These are phyloP conservation scores for Fraxinus americana DNA, from an alignment of 257 asterid genomes.

Conservation along the genomic window DNA sequence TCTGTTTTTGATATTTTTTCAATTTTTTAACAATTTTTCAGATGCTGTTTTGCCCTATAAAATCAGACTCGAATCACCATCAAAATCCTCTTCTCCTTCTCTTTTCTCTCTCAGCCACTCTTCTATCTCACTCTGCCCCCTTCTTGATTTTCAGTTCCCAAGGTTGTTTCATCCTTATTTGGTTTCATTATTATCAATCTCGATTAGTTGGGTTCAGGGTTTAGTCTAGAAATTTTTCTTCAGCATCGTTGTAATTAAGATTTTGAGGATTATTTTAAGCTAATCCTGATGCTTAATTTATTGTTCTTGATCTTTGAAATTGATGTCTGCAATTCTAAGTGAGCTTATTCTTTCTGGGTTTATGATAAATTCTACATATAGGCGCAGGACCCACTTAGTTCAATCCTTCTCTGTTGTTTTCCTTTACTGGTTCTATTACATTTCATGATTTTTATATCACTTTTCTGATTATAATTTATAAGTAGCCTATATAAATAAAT, in stretches of 20 bases:
- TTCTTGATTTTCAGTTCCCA: not conserved
- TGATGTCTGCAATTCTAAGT: slow-evolving; percentile 64
- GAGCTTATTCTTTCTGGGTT: slow-evolving; percentile 49
- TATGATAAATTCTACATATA: slow-evolving; percentile 58
- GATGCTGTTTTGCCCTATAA: slow-evolving; percentile 53
- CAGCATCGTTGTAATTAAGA: not conserved
- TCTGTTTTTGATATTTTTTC: not conserved
- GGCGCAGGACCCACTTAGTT: slow-evolving; percentile 69
- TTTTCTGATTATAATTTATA: slow-evolving; percentile 40
- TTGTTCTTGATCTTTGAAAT: slow-evolving; percentile 47
- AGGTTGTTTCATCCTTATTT: not conserved
- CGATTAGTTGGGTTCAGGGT: not conserved
- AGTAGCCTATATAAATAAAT: not conserved
- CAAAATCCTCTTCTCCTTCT: slow-evolving; percentile 25
- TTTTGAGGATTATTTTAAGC: not conserved
- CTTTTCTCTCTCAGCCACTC: not conserved
- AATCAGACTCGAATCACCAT: slow-evolving; percentile 35
- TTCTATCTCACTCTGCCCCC: not conserved
- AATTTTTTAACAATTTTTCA: not conserved
- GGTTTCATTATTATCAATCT: not conserved
- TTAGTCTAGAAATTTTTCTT: not conserved
- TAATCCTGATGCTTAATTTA: slow-evolving; percentile 44
- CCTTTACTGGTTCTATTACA: slow-evolving; percentile 90
- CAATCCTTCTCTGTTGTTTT: slow-evolving; percentile 64
- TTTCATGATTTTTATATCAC: slow-evolving; percentile 65